Evolutionary conservation across 441 rosid genomes (phyloP).

Genomic region (Theobroma grandiflorum): DNA sequence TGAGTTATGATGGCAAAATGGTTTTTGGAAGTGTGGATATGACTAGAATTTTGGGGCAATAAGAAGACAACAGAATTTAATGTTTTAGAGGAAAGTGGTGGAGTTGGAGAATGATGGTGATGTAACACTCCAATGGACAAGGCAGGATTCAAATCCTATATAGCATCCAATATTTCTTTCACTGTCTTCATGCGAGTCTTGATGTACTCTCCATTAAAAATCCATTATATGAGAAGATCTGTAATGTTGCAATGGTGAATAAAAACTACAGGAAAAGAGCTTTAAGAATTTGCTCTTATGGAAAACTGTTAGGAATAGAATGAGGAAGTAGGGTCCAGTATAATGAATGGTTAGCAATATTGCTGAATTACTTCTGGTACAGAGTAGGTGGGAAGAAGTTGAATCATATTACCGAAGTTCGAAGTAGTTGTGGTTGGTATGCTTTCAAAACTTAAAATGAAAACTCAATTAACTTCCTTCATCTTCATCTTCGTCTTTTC

Average conservation of each 20-base stretch:
- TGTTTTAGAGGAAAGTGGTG: neutral
- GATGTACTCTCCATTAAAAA: neutral
- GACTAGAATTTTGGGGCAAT: neutral
- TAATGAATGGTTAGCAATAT: neutral
- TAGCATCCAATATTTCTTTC: neutral
- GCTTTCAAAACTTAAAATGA: too few species aligned
- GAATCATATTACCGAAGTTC: too few species aligned
- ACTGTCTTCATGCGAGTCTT: neutral
- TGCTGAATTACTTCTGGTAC: neutral
- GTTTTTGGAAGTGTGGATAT: neutral
- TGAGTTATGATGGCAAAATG: conserved; percentile 8
- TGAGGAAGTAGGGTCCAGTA: conserved; percentile 7
- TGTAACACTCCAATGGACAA: conserved; percentile 1
- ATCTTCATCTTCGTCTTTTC: too few species aligned
- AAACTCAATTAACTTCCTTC: too few species aligned
- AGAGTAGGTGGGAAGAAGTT: too few species aligned
- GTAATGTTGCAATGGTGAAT: too few species aligned
- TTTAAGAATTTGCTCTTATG: neutral
- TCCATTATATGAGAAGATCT: too few species aligned
- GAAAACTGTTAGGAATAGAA: neutral
- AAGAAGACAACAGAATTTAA: neutral
- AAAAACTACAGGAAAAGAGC: too few species aligned
- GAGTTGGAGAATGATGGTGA: neutral
- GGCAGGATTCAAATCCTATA: neutral
- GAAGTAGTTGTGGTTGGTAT: too few species aligned